Evolutionary conservation across 2,329 filamentous ascomycete genomes (phyloP).

Genomic region (Niveomyces coronatus): DNA sequence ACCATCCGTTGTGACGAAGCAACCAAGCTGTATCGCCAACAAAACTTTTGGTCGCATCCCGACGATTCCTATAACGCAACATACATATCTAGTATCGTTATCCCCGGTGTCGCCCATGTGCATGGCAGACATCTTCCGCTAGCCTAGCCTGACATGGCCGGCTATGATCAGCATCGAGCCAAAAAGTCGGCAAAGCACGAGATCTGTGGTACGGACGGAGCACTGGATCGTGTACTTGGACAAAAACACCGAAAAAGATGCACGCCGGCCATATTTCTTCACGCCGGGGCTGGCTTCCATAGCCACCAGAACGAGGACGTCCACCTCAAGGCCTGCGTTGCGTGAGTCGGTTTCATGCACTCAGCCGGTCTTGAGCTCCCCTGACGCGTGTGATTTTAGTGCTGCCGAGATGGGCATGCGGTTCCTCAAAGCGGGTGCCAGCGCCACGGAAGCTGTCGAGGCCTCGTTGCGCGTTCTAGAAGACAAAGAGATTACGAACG

Average conservation of each 20-base stretch:
- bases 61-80: slow-evolving; percentile 1
- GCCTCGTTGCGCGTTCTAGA: slow-evolving; percentile 80
- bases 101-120: slow-evolving; percentile 2
- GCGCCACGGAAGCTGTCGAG: slow-evolving; percentile 81
- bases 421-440: slow-evolving; percentile 65
- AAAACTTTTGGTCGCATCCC: not conserved
- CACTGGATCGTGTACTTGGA: slow-evolving; percentile 29
- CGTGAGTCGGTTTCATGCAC: slow-evolving; percentile 45
- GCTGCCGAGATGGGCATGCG: slow-evolving; percentile 78
- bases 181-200: slow-evolving; percentile 37
- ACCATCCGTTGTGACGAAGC: too few relatives aligned
- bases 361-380: not conserved
- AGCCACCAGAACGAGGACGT: slow-evolving; percentile 74
- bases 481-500: slow-evolving; percentile 92
- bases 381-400: slow-evolving; percentile 33
- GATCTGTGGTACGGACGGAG: slow-evolving; percentile 32
- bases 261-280: slow-evolving; percentile 76
- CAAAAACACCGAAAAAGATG: slow-evolving; percentile 23
- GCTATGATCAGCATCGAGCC: slow-evolving; percentile 18
- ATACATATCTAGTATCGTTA: slow-evolving; percentile 4
- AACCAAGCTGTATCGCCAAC: not conserved
- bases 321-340: slow-evolving; percentile 77
- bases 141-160: slow-evolving; percentile 21
- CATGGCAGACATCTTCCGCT: slow-evolving; percentile 1
- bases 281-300: slow-evolving; percentile 92